Evolutionary conservation across 2,329 filamentous ascomycete genomes (phyloP).

Genomic region (Microcyclospora tardicrescens): DNA sequence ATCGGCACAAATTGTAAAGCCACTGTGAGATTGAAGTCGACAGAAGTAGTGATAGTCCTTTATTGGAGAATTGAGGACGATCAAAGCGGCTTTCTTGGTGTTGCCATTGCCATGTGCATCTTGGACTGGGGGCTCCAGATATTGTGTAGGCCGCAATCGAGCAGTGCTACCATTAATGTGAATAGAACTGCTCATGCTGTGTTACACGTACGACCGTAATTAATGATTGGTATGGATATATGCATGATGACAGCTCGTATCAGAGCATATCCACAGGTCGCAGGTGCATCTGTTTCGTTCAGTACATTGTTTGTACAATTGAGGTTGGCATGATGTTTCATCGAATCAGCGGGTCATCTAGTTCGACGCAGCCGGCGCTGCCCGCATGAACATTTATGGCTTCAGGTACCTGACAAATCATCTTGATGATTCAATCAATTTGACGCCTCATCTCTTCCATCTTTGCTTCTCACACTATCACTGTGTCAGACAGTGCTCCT

Average conservation of each 20-base stretch:
- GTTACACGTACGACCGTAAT: neutral
- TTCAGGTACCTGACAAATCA: too few species aligned
- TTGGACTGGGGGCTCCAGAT: constrained; percentile 5
- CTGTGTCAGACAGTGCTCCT: constrained; percentile 1
- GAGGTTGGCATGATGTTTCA: too few species aligned
- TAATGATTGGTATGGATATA: too few species aligned
- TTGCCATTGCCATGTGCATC: constrained; percentile 1
- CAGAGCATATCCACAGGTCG: too few species aligned
- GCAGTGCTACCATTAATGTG: neutral
- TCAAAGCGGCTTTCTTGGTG: constrained; percentile 27
- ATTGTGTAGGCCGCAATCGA: constrained; percentile 12
- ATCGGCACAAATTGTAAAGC: constrained; percentile 67
- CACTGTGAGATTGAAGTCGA: constrained; percentile 40
- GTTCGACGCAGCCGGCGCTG: too few species aligned
- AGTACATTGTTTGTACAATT: too few species aligned
- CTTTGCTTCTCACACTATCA: constrained; percentile 1
- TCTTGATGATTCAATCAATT: neutral
- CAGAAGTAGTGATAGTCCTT: constrained; percentile 37
- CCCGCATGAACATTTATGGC: too few species aligned
- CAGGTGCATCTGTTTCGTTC: too few species aligned
- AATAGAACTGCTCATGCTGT: neutral
- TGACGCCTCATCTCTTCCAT: constrained; percentile 2
- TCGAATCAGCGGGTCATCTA: too few species aligned
- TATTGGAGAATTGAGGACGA: constrained; percentile 52
- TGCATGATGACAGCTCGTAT: too few species aligned